These are phyloP conservation scores for Chimonanthus salicifolius DNA, from an alignment of 164 flowering plant genomes.

Conservation along the genomic window DNA sequence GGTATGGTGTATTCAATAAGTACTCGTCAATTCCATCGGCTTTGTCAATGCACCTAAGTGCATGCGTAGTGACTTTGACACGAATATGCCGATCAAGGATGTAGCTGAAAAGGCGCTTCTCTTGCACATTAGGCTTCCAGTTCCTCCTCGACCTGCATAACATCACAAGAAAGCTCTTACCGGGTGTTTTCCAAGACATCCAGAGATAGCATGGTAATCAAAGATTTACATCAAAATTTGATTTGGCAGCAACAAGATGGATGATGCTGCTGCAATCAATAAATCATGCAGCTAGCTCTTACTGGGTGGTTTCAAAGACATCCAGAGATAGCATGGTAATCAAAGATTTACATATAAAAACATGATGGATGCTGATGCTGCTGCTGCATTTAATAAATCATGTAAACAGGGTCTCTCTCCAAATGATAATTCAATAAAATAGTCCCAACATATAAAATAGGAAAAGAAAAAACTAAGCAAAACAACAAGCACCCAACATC, in stretches of 20 bases:
- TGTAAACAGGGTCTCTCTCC: no score
- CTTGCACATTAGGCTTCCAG: constrained; percentile 74
- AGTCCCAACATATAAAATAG: no score
- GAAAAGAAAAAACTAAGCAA: no score
- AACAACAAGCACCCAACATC: no score
- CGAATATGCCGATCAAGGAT: constrained; percentile 57
- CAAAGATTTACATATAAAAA: no score
- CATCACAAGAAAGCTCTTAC: not conserved
- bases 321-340: not conserved
- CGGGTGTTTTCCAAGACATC: not conserved
- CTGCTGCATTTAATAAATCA: no score
- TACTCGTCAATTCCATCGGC: constrained; percentile 63
- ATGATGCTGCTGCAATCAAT: no score
- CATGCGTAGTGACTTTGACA: constrained; percentile 66
- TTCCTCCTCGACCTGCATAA: constrained; percentile 46
- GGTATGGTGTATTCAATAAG: constrained; percentile 28
- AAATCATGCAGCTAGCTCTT: no score
- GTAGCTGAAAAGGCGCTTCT: constrained; percentile 53
- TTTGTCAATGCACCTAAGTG: constrained; percentile 77
- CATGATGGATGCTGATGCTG: no score
- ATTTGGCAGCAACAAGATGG: no score
- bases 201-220: not conserved
- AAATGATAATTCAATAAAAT: no score
- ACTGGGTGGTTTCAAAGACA: not conserved
- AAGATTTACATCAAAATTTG: no score